Evolutionary conservation across 768 basidiomycete species (phyloP).

Genomic region (Pisolithus marmoratus): DNA sequence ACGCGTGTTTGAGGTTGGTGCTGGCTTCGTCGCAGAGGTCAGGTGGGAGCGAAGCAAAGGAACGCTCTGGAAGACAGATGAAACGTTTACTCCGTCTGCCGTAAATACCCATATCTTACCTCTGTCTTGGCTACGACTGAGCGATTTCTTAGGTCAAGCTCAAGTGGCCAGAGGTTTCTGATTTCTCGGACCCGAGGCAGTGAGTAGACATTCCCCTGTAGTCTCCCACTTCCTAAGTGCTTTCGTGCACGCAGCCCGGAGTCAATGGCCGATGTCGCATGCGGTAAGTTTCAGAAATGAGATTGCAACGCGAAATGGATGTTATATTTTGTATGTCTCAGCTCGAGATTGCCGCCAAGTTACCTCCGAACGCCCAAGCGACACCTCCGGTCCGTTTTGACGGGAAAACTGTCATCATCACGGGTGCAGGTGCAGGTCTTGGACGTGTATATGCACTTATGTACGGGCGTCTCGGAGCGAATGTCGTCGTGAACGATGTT

Average conservation of each 20-base stretch:
- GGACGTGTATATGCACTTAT: conserved; percentile 89
- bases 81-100: conserved; percentile 89
- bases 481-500: conserved; percentile 95
- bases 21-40: conserved; percentile 86
- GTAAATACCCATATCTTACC: conserved; percentile 36
- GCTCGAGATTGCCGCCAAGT: conserved; percentile 56
- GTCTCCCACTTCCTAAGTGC: conserved; percentile 10
- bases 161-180: conserved; percentile 75
- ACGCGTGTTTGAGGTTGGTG: conserved; percentile 88
- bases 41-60: conserved; percentile 93
- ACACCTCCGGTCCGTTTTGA: conserved; percentile 73
- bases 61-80: conserved; percentile 83
- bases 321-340: conserved; percentile 24
- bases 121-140: background rate
- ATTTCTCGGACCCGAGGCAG: conserved; percentile 72
- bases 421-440: conserved; percentile 92
- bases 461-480: conserved; percentile 91
- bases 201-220: conserved; percentile 30
- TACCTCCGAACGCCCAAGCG: conserved; percentile 65
- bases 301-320: background rate
- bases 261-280: conserved; percentile 57
- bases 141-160: conserved; percentile 56
- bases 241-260: conserved; percentile 47
- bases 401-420: conserved; percentile 88
- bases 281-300: conserved; percentile 32